Evolutionary conservation across 768 basidiomycete genomes (phyloP), one percentile per base, ranked within the genome.

Genomic region (Lyophyllum shimeji): DNA sequence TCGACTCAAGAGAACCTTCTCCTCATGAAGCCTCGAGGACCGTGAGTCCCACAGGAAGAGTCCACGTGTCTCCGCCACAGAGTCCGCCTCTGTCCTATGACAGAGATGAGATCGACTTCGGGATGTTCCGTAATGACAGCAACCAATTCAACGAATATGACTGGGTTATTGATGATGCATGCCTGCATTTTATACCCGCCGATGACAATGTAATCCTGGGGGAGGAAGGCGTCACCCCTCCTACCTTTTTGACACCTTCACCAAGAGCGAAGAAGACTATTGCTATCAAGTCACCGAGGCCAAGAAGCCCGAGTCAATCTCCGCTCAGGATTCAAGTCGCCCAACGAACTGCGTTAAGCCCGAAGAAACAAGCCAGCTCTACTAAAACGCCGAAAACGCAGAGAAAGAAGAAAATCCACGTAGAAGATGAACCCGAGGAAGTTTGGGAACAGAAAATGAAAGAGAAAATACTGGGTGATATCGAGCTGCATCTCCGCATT

Each of bases 401-500:
- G 18, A 45, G 50, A 7, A 63, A 62, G 58, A 60, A 51, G 17
- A 50, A 64, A 52, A 34, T 56, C 48, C 42, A 61, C 46, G 21
- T 58, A 50, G 52, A 61, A 34, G 44, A 62, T 56, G 62, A 73
- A 52, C 54, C 61, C 44, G 75, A 78, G 45, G 75, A 71, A 25
- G 67, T 70, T 25, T 79, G 84, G 76, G 71, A 80, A 59, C 47
- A 62, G 12, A 63, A 63, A 49, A 66, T 86, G 59, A 77, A 65
- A 63, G 66, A 66, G 0, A 69, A 68, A 42, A 81, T 87, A 52
- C 50, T 75, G 2, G 60, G 68, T 48, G 76, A 88, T 67, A 66
- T 63, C 12, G 69, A 70, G 45, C 71, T 90, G 6, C 71, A 87
- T 64, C 65, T 76, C 33, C 80, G 82, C 37, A 77, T 90, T 56